A percentile compares a stretch with the other conserved stretches of the same genome.
Conservation (phyloP, 2,329 filamentous ascomycete genomes). For the Stagonosporopsis cucurbitacearum region DNA sequence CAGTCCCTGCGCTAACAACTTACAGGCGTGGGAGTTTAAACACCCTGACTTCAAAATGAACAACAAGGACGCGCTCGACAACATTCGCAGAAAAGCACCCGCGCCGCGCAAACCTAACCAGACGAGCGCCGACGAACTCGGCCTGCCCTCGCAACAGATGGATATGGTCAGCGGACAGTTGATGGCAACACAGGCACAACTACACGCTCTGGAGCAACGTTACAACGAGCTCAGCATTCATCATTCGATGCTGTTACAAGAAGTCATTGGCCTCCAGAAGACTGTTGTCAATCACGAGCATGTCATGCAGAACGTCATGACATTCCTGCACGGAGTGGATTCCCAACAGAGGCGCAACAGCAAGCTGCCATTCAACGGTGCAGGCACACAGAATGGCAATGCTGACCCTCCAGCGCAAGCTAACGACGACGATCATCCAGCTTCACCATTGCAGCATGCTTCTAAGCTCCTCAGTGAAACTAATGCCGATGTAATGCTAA, state of each 20-base stretch:
- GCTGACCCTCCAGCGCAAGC: conserved; percentile 52
- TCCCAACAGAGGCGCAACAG: conserved; percentile 69
- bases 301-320: conserved; percentile 75
- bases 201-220: conserved; percentile 84
- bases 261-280: conserved; percentile 69
- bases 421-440: conserved; percentile 66
- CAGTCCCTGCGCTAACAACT: conserved; percentile 20
- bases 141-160: conserved; percentile 84
- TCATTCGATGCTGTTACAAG: conserved; percentile 69
- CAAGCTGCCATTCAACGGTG: conserved; percentile 51
- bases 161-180: conserved; percentile 87
- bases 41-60: conserved; percentile 95
- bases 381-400: conserved; percentile 52
- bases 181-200: conserved; percentile 88
- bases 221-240: conserved; percentile 78
- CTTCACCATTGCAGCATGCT: conserved; percentile 72
- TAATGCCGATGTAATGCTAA: conserved; percentile 69
- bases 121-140: conserved; percentile 67
- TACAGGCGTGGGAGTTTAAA: conserved; percentile 91
- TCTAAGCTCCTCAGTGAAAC: conserved; percentile 70
- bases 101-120: conserved; percentile 76
- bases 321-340: conserved; percentile 69
- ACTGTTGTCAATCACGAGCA: conserved; percentile 75
- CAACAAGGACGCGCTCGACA: conserved; percentile 95
- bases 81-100: conserved; percentile 93